A percentile compares a stretch with the other conserved stretches of the same genome.
Conservation (phyloP, 768 basidiomycete genomes). For the Tephrocybe sp. region DNA sequence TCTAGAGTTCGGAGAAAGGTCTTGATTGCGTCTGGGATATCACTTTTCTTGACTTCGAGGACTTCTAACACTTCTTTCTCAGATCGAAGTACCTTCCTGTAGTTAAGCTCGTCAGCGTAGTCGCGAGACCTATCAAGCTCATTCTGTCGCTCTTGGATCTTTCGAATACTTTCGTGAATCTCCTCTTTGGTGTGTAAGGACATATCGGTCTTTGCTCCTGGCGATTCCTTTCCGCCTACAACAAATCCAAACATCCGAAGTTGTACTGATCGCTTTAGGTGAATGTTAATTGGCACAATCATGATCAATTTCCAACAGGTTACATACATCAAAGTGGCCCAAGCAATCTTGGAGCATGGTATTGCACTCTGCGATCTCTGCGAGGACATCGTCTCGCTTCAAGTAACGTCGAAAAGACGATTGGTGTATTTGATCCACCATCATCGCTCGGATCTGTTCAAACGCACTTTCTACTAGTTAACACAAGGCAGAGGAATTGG, state of each 20-base stretch:
- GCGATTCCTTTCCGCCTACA: not conserved
- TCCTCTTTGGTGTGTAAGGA: slow-evolving; percentile 6
- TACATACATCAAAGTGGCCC: slow-evolving; percentile 49
- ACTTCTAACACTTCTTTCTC: slow-evolving; percentile 44
- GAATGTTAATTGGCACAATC: not conserved
- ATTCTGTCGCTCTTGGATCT: slow-evolving; percentile 31
- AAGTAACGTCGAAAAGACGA: slow-evolving; percentile 77
- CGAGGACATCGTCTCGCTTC: slow-evolving; percentile 64
- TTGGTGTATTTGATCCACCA: slow-evolving; percentile 56
- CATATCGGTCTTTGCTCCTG: not conserved
- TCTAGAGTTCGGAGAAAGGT: slow-evolving; percentile 51
- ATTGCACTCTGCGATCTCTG: slow-evolving; percentile 53
- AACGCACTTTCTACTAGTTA: slow-evolving; percentile 33
- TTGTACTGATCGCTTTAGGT: not conserved
- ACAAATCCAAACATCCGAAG: slow-evolving; percentile 5
- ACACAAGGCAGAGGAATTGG: not conserved
- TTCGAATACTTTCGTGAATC: slow-evolving; percentile 13
- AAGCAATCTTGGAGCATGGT: slow-evolving; percentile 56
- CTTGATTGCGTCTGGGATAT: slow-evolving; percentile 58
- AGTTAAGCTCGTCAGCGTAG: slow-evolving; percentile 35
- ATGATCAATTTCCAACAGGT: not conserved
- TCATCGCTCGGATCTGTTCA: slow-evolving; percentile 42
- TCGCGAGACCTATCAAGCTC: slow-evolving; percentile 39
- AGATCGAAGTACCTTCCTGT: slow-evolving; percentile 34
- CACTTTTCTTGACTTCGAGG: slow-evolving; percentile 40